Percentiles rank a stretch among this genome's conserved stretches.
Conservation (phyloP, 805 yeast species). For the Sugiyamaella valdiviana region DNA sequence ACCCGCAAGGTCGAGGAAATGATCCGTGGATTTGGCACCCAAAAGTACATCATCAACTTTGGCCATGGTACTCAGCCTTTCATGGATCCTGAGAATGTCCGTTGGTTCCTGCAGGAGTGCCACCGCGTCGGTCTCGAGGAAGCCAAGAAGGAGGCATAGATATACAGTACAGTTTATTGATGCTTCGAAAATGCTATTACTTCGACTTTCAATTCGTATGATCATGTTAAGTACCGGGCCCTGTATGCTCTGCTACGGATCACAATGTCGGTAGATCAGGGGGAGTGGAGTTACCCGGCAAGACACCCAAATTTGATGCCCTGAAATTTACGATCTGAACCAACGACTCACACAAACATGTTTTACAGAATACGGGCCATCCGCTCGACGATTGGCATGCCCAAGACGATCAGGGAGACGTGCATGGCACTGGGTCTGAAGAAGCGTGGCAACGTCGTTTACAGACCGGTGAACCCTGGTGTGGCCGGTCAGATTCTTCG, state of each 20-base stretch:
- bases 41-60: constrained; percentile 85
- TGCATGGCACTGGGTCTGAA: constrained; percentile 68
- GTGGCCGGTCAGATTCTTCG: constrained; percentile 78
- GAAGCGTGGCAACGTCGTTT: constrained; percentile 66
- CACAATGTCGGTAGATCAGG: not conserved
- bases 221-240: too few relatives aligned
- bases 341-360: constrained; percentile 9
- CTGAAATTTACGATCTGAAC: not conserved
- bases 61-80: constrained; percentile 99
- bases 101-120: constrained; percentile 79
- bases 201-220: too few relatives aligned
- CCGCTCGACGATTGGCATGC: constrained; percentile 82
- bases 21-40: constrained; percentile 87
- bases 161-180: not conserved
- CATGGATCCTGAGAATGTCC: constrained; percentile 88
- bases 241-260: not conserved
- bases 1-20: constrained; percentile 74
- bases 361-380: constrained; percentile 66
- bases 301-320: not conserved
- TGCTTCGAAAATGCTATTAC: not conserved
- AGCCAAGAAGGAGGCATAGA: not conserved
- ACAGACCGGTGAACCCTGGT: constrained; percentile 65
- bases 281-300: not conserved
- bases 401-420: constrained; percentile 57
- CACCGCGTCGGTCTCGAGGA: constrained; percentile 57